phyloP scores from a whole-genome alignment of 805 yeast species.

The Candida sonorensis region DNA sequence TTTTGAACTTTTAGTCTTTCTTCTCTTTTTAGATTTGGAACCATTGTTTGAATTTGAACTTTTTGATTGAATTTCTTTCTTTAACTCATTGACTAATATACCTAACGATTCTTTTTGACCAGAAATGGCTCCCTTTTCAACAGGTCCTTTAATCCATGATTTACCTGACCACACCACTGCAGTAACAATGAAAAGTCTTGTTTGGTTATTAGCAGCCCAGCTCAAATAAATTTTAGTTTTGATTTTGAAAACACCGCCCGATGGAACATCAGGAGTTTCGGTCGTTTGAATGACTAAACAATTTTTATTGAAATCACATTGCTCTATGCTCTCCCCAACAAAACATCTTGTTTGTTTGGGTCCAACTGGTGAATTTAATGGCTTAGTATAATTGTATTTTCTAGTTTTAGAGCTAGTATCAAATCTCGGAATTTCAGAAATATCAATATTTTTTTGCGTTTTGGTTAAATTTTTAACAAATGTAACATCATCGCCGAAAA shows the following conservation, averaged over 20 bases:
- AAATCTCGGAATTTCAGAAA: constrained; percentile 42
- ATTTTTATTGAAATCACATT: constrained; percentile 39
- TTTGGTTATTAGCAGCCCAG: constrained; percentile 56
- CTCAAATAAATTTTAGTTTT: constrained; percentile 49
- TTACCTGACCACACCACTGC: constrained; percentile 65
- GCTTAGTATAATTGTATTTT: constrained; percentile 52
- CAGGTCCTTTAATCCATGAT: constrained; percentile 72
- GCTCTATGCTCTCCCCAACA: constrained; percentile 53
- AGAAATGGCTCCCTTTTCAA: constrained; percentile 66
- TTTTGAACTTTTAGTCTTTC: constrained; percentile 6
- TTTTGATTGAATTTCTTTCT: constrained; percentile 24
- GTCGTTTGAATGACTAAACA: constrained; percentile 51
- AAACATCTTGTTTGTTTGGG: constrained; percentile 69
- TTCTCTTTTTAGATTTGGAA: constrained; percentile 4
- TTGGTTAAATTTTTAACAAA: constrained; percentile 39
- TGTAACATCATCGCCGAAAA: constrained; percentile 55
- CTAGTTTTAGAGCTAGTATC: constrained; percentile 30
- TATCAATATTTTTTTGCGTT: constrained; percentile 58
- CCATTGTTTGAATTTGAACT: constrained; percentile 7
- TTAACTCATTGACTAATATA: constrained; percentile 40
- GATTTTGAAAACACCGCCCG: constrained; percentile 62
- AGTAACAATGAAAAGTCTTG: constrained; percentile 47
- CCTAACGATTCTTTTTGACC: constrained; percentile 63
- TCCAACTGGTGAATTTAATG: constrained; percentile 58
- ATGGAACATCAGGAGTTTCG: constrained; percentile 77